Base-by-base conservation (phyloP, 1,139 yeast genomes). In the Protomyces inundatus region DNA sequence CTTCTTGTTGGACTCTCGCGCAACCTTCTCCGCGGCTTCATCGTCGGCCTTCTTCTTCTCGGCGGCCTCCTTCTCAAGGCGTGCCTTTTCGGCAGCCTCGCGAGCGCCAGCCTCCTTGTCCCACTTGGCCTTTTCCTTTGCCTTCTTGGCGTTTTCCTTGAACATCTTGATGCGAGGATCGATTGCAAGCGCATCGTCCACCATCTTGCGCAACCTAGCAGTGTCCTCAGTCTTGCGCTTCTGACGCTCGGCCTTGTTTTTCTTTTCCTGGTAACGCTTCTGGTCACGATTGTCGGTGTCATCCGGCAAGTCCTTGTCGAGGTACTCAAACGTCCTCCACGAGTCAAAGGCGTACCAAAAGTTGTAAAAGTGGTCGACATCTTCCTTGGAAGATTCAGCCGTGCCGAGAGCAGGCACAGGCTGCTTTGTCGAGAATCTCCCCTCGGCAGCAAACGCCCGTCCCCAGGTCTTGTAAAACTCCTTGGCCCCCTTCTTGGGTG, bases 291-390 rank as follows among this genome's bases (percentile, higher is more conserved):
- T 95, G 68, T 96, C 89, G 68, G 97, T 88, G 79, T 93, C 99
- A 81, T 93, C 99, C 70, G 99, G 99, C 74, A 91, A 97, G 76
- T 93, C 99, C 81, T 93, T 98, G 75, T 93, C 99, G 77, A 91
- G 84, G 80, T 91, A 93, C 80, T 93, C 99, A 75, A 93, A 93
- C 55, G 97, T 82, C 82, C 96, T 90, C 99, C 99, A 93, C 39
- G 98, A 93, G 76, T 93, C 98, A 72, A 93, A 90, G 77, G 88
- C 87, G 78, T 90, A 90, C 93, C 95, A 93, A 82, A 89, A 90
- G 66, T 82, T 80, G 81, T 93, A 93, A 80, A 93, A 95, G 55
- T 79, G 81, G 73, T 93, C 98, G 65, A 93, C 96, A 68, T 90
- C 95, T 63, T 82, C 85, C 80, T 89, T 88, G 65, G 90, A 66